phyloP scores from a whole-genome alignment of 2,329 filamentous ascomycete species.

The Colletotrichum sp. region DNA sequence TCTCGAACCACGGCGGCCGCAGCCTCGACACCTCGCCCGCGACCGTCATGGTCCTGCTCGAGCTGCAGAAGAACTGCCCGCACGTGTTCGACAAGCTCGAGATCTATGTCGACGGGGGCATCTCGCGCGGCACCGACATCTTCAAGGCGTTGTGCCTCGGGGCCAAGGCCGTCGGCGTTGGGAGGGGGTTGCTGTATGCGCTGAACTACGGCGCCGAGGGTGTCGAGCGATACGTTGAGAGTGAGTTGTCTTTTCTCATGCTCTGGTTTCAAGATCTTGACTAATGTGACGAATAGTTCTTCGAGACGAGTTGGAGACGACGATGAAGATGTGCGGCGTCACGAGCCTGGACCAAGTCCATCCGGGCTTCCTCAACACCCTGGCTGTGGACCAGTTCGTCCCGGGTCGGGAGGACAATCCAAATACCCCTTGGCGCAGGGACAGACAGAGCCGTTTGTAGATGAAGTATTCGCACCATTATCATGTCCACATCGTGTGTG shows the following conservation, averaged over 20 bases:
- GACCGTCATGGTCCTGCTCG: constrained; percentile 62
- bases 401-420: constrained; percentile 46
- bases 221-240: constrained; percentile 55
- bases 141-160: constrained; percentile 71
- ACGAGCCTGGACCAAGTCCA: constrained; percentile 64
- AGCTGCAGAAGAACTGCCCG: constrained; percentile 65
- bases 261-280: neutral
- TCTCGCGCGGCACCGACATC: constrained; percentile 69
- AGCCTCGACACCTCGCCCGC: constrained; percentile 55
- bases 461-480: neutral
- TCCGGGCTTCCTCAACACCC: constrained; percentile 63
- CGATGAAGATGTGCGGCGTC: constrained; percentile 69
- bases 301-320: constrained; percentile 66
- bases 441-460: constrained; percentile 29
- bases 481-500: neutral
- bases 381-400: constrained; percentile 51
- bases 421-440: constrained; percentile 44
- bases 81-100: constrained; percentile 64
- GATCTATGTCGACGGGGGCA: constrained; percentile 68
- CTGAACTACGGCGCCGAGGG: constrained; percentile 66
- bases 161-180: constrained; percentile 66
- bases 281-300: constrained; percentile 37
- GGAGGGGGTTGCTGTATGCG: constrained; percentile 63
- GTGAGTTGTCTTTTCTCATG: constrained; percentile 39
- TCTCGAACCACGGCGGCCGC: constrained; percentile 74